These are phyloP conservation scores for Papiliotrema terrestris DNA, from an alignment of 1,284 basidiomycete genomes.

Conservation along the genomic window DNA sequence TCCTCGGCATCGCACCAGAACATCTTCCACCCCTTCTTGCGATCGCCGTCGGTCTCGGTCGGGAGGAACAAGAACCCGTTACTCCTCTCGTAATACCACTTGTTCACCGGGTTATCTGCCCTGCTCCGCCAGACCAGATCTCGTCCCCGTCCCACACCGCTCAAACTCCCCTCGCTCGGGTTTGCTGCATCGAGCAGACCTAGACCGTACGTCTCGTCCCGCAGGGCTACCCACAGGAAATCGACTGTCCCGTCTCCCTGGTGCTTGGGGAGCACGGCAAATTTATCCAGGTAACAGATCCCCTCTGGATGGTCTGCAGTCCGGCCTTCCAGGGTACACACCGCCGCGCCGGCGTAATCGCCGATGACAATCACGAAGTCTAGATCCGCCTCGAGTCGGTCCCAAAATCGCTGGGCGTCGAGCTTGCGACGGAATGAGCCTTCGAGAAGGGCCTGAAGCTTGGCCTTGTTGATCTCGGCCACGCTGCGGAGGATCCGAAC, in stretches of 20 bases:
- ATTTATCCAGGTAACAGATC: constrained; percentile 97
- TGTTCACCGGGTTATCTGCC: constrained; percentile 92
- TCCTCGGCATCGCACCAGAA: constrained; percentile 98
- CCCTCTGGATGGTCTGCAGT: constrained; percentile 3
- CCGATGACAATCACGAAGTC: constrained; percentile 95
- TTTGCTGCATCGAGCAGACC: constrained; percentile 92
- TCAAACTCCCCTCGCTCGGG: constrained; percentile 81
- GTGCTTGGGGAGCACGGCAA: constrained; percentile 88
- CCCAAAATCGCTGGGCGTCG: constrained; percentile 71
- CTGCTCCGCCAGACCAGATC: constrained; percentile 96
- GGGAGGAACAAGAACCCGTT: constrained; percentile 72
- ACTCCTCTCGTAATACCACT: constrained; percentile 98
- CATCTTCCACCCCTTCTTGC: constrained; percentile 68
- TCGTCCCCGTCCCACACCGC: constrained; percentile 81
- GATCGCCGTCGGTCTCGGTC: constrained; percentile 46
- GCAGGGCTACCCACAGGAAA: constrained; percentile 97
- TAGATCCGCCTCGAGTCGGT: constrained; percentile 67
- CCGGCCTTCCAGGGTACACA: constrained; percentile 78
- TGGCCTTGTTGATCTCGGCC: constrained; percentile 65
- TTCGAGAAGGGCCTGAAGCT: constrained; percentile 79
- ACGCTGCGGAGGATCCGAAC: constrained; percentile 70
- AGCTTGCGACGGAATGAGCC: constrained; percentile 77
- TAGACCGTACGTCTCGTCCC: constrained; percentile 96
- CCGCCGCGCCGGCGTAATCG: constrained; percentile 91
- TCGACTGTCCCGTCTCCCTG: constrained; percentile 99